These are phyloP conservation scores for Daucus carota DNA, from an alignment of 129 eudicot species.

Conservation along the genomic window DNA sequence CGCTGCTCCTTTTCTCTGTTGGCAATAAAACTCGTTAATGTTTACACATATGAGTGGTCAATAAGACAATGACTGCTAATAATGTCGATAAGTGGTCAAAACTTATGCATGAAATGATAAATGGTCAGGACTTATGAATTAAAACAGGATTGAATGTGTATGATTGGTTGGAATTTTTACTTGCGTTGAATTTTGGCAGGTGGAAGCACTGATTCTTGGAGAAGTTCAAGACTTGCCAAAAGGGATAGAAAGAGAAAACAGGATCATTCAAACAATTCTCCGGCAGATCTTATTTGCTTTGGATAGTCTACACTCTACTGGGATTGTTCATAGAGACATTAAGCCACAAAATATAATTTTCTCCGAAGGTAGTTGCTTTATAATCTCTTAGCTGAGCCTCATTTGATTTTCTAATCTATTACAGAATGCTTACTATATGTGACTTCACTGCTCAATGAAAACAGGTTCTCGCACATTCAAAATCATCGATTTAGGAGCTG, in stretches of 20 bases:
- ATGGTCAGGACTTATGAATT: too few relatives aligned
- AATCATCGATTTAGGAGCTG: constrained; percentile 97
- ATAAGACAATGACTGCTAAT: neutral
- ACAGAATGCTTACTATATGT: neutral
- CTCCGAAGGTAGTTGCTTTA: constrained; percentile 62
- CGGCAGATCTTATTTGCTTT: constrained; percentile 88
- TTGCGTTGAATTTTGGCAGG: constrained; percentile 30
- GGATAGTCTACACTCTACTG: constrained; percentile 96
- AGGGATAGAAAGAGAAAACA: constrained; percentile 82
- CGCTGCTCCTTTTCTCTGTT: constrained; percentile 10
- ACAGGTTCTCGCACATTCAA: constrained; percentile 90
- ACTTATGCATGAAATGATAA: neutral
- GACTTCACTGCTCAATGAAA: constrained; percentile 2
- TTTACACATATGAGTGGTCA: neutral
- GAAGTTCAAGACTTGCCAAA: constrained; percentile 75
- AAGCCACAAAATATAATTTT: constrained; percentile 93
- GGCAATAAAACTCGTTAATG: neutral
- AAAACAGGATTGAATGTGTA: neutral
- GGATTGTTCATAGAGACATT: constrained; percentile 91
- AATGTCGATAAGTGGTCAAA: neutral
- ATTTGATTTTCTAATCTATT: neutral
- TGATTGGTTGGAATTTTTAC: neutral
- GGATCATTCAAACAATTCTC: constrained; percentile 79
- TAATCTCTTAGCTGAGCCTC: neutral
- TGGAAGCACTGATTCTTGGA: constrained; percentile 83